phyloP scores from a whole-genome alignment of 1,139 yeast genomes.

The Hemisphaericaspora xylanilytica region DNA sequence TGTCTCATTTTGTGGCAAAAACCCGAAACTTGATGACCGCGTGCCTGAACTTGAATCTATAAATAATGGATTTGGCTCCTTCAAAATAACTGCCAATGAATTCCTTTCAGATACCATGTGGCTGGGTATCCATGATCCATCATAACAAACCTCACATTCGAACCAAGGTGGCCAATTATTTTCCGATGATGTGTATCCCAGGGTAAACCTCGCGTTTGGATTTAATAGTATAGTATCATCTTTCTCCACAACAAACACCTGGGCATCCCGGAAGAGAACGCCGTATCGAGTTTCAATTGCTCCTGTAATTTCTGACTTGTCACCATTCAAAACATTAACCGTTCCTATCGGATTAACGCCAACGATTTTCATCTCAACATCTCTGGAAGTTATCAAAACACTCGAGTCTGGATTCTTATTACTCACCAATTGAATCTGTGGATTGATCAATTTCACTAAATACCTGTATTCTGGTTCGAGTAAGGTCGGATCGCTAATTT shows the following conservation, averaged over 20 bases:
- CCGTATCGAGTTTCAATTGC: constrained; percentile 73
- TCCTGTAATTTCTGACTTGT: constrained; percentile 37
- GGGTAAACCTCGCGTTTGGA: constrained; percentile 24
- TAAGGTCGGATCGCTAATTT: constrained; percentile 20
- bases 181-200: constrained; percentile 23
- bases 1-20: constrained; percentile 22
- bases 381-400: constrained; percentile 62
- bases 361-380: constrained; percentile 65
- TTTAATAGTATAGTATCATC: constrained; percentile 20
- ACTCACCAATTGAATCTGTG: constrained; percentile 43
- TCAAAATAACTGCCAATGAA: constrained; percentile 59
- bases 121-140: constrained; percentile 53
- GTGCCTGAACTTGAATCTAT: constrained; percentile 16
- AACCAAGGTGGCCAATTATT: constrained; percentile 83
- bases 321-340: constrained; percentile 38
- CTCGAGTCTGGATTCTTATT: constrained; percentile 33
- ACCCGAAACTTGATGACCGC: background rate
- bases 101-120: constrained; percentile 59
- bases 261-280: constrained; percentile 63
- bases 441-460: constrained; percentile 42
- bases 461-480: constrained; percentile 40
- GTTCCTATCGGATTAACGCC: constrained; percentile 51
- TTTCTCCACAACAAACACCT: constrained; percentile 61
- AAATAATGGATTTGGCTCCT: constrained; percentile 65
- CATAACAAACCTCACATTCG: constrained; percentile 71